Evolutionary conservation across 2,329 filamentous ascomycete species (phyloP).

Genomic region (Botrytis medusae): DNA sequence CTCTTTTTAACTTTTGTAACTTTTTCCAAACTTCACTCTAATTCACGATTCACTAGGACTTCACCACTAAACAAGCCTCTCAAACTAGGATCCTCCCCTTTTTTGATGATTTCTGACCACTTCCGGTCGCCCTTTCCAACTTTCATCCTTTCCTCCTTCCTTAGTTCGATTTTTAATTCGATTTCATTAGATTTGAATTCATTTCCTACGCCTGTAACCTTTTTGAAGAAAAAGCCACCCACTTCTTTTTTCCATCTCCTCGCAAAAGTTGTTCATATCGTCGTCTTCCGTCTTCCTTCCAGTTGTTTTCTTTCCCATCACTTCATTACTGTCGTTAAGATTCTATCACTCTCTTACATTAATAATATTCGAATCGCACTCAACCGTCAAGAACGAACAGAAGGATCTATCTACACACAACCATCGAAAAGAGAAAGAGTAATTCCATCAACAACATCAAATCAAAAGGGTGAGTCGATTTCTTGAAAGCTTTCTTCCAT

Average conservation of each 20-base stretch:
- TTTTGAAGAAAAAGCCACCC: conserved; percentile 17
- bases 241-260: not conserved
- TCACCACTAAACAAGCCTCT: not conserved
- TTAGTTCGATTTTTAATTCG: not conserved
- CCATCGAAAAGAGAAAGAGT: not conserved
- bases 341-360: not conserved
- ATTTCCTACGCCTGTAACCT: not conserved
- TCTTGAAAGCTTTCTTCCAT: not conserved
- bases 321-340: conserved; percentile 24
- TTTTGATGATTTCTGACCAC: not conserved
- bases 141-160: not conserved
- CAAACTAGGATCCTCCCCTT: conserved; percentile 10
- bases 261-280: conserved; percentile 6
- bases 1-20: not conserved
- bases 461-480: conserved; percentile 14
- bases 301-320: not conserved
- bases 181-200: conserved; percentile 1
- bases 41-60: not conserved
- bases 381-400: not conserved
- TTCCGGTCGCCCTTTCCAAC: not conserved
- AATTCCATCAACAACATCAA: conserved; percentile 1
- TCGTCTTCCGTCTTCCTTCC: not conserved
- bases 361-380: conserved; percentile 13
- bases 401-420: not conserved
- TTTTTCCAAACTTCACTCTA: not conserved